A percentile compares a stretch with the other conserved stretches of the same genome.
phyloP scores from a whole-genome alignment of 352 stramenopile species.

The Phytophthora parvispora region DNA sequence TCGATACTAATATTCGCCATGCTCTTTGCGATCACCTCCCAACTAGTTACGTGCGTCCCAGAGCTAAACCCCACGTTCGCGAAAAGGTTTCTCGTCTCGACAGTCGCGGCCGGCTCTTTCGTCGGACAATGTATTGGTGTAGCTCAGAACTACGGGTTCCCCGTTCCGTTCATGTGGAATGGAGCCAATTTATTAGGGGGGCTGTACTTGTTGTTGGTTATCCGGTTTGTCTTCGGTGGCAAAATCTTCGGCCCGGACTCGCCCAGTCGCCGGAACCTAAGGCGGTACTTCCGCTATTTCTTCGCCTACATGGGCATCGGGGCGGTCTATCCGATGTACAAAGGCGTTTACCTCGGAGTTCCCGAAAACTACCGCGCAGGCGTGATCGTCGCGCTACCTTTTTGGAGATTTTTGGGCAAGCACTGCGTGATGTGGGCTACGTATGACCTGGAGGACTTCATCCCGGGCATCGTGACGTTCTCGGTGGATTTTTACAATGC shows the following conservation, averaged over 20 bases:
- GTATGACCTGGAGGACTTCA: not conserved
- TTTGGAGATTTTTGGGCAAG: not conserved
- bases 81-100: not conserved
- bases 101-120: not conserved
- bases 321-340: not conserved
- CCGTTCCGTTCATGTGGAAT: not conserved
- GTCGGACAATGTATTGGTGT: not conserved
- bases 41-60: not conserved
- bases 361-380: not conserved
- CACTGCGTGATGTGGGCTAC: not conserved
- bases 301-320: not conserved
- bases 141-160: not conserved
- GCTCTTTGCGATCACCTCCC: not conserved
- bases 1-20: not conserved
- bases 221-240: not conserved
- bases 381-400: not conserved
- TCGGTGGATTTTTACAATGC: not conserved
- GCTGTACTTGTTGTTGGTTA: not conserved
- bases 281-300: too few species aligned
- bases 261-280: not conserved
- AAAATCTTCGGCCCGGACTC: not conserved
- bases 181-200: not conserved
- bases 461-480: not conserved
- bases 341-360: not conserved
- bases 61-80: not conserved